Base-by-base conservation (phyloP, 139 green algal species). In the Pedinophyceae sp. region DNA sequence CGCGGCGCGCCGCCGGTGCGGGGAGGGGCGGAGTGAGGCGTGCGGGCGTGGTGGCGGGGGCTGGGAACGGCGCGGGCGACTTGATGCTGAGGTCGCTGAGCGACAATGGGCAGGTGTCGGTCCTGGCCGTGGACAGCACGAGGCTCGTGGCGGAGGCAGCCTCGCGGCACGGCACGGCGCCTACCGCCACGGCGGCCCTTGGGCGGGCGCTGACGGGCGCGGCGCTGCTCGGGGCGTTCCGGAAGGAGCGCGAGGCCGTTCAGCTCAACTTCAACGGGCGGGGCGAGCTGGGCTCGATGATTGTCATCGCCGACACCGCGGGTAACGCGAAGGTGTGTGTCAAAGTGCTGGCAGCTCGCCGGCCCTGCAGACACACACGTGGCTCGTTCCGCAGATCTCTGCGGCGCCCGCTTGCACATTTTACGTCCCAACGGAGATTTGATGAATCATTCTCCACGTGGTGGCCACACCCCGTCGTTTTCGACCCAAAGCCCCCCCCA, bases 231-330 rank as follows among this genome's bases (percentile, higher is more conserved):
- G 76, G 70, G 22, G 63, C 63, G 23, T 94, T 87, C 68, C 72
- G 75, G 2, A 83, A 81, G 39, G 77, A 92, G 30, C 77, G 62
- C 4, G 78, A 85, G 54, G 50, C 38, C 0, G 43, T 64, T 51
- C 75, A 94, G 76, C 61, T 94, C 4, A 86, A 70, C 0, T 93
- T 94, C 72, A 74, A 70, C 34, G 85, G 80, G 1, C 61, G 88
- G 48, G 88, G 88, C 2, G 72, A 71, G 1, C 59, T 93, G 1
- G 76, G 72, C 3, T 58, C 59, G 17, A 68, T 93, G 2, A 69
- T 69, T 30, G 74, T 67, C 3, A 74, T 86, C 20, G 54, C 52
- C 0, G 50, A 64, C 19, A 28, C 64, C 20, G 20, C n/a, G 2
- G 66, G 69, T 5, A 29, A 43, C 10, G 34, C 34, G 34, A 7